Evolutionary conservation across 805 yeast genomes (phyloP), one percentile per base, ranked within the genome.

Genomic region (Starmerella cellae): DNA sequence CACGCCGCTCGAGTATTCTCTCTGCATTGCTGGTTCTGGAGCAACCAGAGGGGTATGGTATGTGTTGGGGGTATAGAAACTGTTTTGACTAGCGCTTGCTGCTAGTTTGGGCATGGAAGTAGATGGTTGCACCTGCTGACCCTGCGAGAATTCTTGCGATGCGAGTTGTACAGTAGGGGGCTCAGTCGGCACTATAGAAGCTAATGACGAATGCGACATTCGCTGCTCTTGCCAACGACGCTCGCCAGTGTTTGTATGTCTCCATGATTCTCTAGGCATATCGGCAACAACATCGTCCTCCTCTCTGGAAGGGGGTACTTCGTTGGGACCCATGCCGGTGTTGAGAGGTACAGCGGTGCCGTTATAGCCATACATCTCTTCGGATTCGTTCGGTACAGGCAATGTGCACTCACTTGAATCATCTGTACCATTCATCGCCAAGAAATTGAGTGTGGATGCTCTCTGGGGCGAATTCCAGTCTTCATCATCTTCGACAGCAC

Each of bases 121-220:
- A 23, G 5, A 14, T 6, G 17, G 10, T 10, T 4, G 8, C 9
- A 20, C 10, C 9, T 39, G 38, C 30, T 33, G 34, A 23, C 4
- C 17, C 16, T 29, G 33, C 2, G 41, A 42, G 14, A 45, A 46
- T 38, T 58, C 57, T 9, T 38, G 45, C 30, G 79, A 81, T 2
- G 81, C 84, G 33, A 84, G 66, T 54, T 84, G 71, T 30, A 85
- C 83, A 4, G 82, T 79, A 55, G 84, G 70, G 37, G 85, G 69
- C 57, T 83, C 82, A 1, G 95, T 83, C 26, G 87, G 48, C 5
- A 39, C 77, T 27, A 87, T 87, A 0, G 95, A 84, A 22, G 84
- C 85, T 44, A 80, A 55, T 0, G 95, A 82, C 30, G 71, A 72
- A 43, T 74, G 67, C 37, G 54, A 49, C 9, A 93, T 79, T 28